Conservation (phyloP, 2,329 filamentous ascomycete genomes). For the Coniochaeta pulveracea region DNA sequence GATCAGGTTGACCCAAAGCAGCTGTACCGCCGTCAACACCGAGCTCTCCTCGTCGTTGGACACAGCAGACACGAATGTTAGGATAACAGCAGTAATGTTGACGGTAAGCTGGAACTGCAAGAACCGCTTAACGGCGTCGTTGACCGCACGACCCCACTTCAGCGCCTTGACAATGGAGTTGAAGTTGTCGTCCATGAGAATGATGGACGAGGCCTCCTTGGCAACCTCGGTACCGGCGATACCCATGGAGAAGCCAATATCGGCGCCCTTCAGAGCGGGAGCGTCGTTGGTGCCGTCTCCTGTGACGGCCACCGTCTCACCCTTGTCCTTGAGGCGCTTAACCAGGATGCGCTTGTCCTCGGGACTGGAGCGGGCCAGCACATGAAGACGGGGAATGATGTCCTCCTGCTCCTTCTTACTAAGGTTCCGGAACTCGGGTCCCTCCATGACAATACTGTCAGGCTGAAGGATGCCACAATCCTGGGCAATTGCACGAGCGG, state of each 20-base stretch:
- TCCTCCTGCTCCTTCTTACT: conserved; percentile 52
- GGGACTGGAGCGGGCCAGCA: conserved; percentile 63
- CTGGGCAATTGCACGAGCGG: conserved; percentile 65
- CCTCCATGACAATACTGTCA: conserved; percentile 64
- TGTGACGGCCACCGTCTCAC: conserved; percentile 72
- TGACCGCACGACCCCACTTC: conserved; percentile 69
- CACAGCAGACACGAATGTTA: conserved; percentile 83
- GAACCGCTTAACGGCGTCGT: conserved; percentile 68
- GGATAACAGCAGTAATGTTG: conserved; percentile 79
- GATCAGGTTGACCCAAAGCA: conserved; percentile 94
- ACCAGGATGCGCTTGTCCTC: conserved; percentile 69
- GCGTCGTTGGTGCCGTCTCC: conserved; percentile 80
- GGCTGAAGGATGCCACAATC: conserved; percentile 66
- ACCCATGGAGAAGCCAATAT: conserved; percentile 80
- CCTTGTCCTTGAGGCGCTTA: conserved; percentile 57
- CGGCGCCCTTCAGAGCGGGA: conserved; percentile 67
- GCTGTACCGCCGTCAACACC: conserved; percentile 78
- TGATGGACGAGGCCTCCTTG: conserved; percentile 76
- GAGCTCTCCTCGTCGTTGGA: conserved; percentile 56
- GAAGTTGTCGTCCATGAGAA: conserved; percentile 83
- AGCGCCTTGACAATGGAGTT: conserved; percentile 76
- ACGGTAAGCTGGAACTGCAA: conserved; percentile 72
- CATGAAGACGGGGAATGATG: conserved; percentile 57
- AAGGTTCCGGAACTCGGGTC: conserved; percentile 66
- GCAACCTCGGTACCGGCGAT: conserved; percentile 75